A percentile compares a stretch with the other conserved stretches of the same genome.
Evolutionary conservation across 2,329 filamentous ascomycete species (phyloP).

Genomic region (Nannizziopsis barbatae): DNA sequence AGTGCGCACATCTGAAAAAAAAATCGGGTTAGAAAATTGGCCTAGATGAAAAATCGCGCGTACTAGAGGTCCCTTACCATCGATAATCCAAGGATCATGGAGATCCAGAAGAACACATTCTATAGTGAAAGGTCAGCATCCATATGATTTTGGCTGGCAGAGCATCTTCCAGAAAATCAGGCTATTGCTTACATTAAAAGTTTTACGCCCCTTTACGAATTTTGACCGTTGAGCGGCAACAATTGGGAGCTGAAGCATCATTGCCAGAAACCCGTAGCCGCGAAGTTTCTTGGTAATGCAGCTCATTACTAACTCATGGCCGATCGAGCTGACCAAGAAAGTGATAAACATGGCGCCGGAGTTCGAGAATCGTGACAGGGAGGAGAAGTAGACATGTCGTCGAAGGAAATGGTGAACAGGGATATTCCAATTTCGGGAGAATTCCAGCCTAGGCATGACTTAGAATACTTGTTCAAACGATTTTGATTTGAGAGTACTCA

Average conservation of each 20-base stretch:
- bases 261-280: conserved; percentile 84
- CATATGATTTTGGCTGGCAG: no score
- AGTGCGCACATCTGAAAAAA: conserved; percentile 45
- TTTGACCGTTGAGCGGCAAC: conserved; percentile 77
- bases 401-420: conserved; percentile 93
- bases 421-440: conserved; percentile 94
- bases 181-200: conserved; percentile 52
- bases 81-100: conserved; percentile 76
- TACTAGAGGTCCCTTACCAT: conserved; percentile 47
- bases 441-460: conserved; percentile 58
- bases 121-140: conserved; percentile 15
- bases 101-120: conserved; percentile 83
- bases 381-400: conserved; percentile 83
- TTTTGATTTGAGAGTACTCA: conserved; percentile 14
- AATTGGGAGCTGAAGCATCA: conserved; percentile 95
- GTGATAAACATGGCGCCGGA: conserved; percentile 75
- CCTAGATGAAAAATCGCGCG: conserved; percentile 8
- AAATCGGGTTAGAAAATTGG: conserved; percentile 8
- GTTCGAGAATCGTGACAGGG: conserved; percentile 62
- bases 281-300: conserved; percentile 95
- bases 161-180: background rate
- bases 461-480: background rate
- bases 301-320: conserved; percentile 92
- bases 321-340: conserved; percentile 77
- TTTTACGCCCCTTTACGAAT: conserved; percentile 61